A percentile compares a stretch with the other conserved stretches of the same genome.
Conservation (phyloP, 805 yeast species). For the Ogataea glucozyma region DNA sequence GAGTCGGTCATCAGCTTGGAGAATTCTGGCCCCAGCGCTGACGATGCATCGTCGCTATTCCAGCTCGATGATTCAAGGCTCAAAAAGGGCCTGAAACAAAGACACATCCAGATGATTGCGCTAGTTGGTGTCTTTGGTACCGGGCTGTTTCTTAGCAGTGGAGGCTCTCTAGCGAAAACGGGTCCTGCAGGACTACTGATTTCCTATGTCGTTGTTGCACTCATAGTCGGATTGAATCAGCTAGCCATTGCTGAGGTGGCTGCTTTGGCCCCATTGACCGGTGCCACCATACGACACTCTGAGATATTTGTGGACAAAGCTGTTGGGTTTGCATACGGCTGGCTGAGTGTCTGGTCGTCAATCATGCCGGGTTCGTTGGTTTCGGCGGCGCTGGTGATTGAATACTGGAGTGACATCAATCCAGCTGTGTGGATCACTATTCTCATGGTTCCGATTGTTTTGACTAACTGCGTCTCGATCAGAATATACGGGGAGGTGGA, state of each 20-base stretch:
- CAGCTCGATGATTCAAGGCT: neutral
- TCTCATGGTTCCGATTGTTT: slow-evolving; percentile 44
- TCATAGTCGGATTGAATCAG: slow-evolving; percentile 56
- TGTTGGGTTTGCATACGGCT: slow-evolving; percentile 57
- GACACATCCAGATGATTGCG: slow-evolving; percentile 65
- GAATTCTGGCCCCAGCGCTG: neutral
- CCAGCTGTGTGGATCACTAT: slow-evolving; percentile 57
- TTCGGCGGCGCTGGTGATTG: slow-evolving; percentile 56
- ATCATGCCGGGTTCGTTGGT: slow-evolving; percentile 57
- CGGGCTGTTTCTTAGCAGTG: slow-evolving; percentile 52
- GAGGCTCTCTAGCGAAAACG: slow-evolving; percentile 38
- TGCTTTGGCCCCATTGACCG: slow-evolving; percentile 54
- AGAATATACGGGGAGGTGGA: slow-evolving; percentile 50
- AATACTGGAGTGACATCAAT: slow-evolving; percentile 55
- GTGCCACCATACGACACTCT: slow-evolving; percentile 46
- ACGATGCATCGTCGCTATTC: neutral
- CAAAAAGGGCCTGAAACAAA: slow-evolving; percentile 33
- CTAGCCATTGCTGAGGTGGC: slow-evolving; percentile 59
- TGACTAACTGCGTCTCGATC: slow-evolving; percentile 49
- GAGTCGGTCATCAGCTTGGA: neutral
- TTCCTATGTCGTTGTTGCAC: slow-evolving; percentile 60
- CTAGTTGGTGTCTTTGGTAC: slow-evolving; percentile 75
- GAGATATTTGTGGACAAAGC: slow-evolving; percentile 42
- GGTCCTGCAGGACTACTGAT: slow-evolving; percentile 45
- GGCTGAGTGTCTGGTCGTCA: slow-evolving; percentile 43